Conservation (phyloP, 306 rosid genomes). For the Hippophae rhamnoides region DNA sequence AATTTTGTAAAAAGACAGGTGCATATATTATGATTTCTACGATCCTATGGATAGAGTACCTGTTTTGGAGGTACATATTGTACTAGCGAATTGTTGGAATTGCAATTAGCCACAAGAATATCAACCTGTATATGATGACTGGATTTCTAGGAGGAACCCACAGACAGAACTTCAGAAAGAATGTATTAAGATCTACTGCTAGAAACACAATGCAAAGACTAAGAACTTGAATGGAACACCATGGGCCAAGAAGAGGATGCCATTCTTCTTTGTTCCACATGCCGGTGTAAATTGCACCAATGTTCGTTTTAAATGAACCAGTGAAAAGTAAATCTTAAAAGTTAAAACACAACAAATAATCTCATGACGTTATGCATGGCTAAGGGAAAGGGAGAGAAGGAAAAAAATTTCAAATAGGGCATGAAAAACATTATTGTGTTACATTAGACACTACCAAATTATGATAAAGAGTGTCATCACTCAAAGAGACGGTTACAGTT, state of each 20-base stretch:
- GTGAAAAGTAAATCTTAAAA: background rate
- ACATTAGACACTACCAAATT: no score
- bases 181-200: slow-evolving; percentile 94
- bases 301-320: slow-evolving; percentile 71
- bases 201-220: slow-evolving; percentile 75
- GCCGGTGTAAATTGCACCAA: slow-evolving; percentile 94
- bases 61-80: slow-evolving; percentile 91
- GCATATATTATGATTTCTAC: no score
- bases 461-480: no score
- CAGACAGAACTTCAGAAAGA: slow-evolving; percentile 86
- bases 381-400: background rate
- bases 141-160: slow-evolving; percentile 97
- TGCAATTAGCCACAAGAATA: slow-evolving; percentile 96
- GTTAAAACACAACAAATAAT: background rate
- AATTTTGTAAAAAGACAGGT: background rate
- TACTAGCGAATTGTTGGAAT: slow-evolving; percentile 96
- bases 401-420: background rate
- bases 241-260: slow-evolving; percentile 96
- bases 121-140: slow-evolving; percentile 72
- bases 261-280: slow-evolving; percentile 98
- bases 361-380: background rate
- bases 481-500: no score
- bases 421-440: no score
- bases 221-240: slow-evolving; percentile 93
- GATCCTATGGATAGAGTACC: slow-evolving; percentile 24